Evolutionary conservation across 495 filamentous ascomycete species (phyloP), one percentile per base, ranked within the genome.

Genomic region (Penicillium riverlandense): DNA sequence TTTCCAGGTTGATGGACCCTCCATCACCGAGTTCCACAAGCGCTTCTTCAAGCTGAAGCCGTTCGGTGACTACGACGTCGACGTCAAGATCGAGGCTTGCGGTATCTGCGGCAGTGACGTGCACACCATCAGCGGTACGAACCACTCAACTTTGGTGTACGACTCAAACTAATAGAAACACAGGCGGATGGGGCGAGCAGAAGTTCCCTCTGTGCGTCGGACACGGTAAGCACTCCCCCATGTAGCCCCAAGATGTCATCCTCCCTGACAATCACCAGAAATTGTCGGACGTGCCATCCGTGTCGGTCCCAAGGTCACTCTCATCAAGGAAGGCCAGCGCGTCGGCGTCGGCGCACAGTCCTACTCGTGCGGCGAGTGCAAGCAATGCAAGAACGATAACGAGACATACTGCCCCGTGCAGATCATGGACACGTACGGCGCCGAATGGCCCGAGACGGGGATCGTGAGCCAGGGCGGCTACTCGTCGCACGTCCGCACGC

Each of bases 261-360:
- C 22, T 29, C 41, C 11, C 34, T 40, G 15, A 43, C 40, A 32
- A 12, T 38, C 15, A 11, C 1, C 12, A 69, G 86, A 90, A 55
- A 71, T 89, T 48, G 69, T 91, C 46, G 85, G 86, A 37, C 74
- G 75, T 35, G 85, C 81, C 28, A 67, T 90, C 50, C 77, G 78
- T 34, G 83, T 89, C 49, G 87, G 87, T 9, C 58, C 75, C 22
- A 78, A 82, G 41, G 81, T 85, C 37, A 82, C 70, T 29, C 65
- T 68, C 29, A 66, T 86, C 59, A 85, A 87, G 54, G 69, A 79
- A 47, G 87, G 87, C 35, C 81, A 89, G 53, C 80, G 86, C 36
- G 87, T 88, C 30, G 87, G 86, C 35, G 82, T 90, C 4, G 86
- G 87, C 33, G 84, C 87, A 5, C 86, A 90, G 65, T 77, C 85